A percentile compares a stretch with the other conserved stretches of the same genome.
These are phyloP conservation scores for Leucaena leucocephala DNA, from an alignment of 306 rosid genomes.

Conservation along the genomic window DNA sequence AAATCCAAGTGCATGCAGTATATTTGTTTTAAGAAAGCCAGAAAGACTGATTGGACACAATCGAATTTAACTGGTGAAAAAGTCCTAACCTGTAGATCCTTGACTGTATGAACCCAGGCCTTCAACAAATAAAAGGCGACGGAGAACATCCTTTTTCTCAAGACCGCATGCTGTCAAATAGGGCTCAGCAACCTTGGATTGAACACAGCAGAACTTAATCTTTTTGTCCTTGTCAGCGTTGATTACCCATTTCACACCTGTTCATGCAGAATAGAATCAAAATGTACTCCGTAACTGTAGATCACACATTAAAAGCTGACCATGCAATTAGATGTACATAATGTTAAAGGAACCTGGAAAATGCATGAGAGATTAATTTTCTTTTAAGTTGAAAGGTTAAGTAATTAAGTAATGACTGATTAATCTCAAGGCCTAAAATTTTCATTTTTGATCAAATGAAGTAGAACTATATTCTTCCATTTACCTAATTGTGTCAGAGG, in stretches of 20 bases:
- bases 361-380: neutral
- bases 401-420: neutral
- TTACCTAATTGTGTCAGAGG: neutral
- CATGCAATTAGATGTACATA: constrained; percentile 7
- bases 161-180: constrained; percentile 67
- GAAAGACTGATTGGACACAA: neutral
- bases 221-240: constrained; percentile 61
- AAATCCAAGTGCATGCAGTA: constrained; percentile 18
- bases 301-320: neutral
- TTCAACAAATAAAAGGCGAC: constrained; percentile 66
- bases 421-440: neutral
- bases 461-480: neutral
- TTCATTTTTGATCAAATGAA: neutral
- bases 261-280: constrained; percentile 25
- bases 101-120: constrained; percentile 57
- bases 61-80: neutral
- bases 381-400: neutral
- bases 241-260: constrained; percentile 80
- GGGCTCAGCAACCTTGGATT: constrained; percentile 72
- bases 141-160: constrained; percentile 64
- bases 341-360: constrained; percentile 18
- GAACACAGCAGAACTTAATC: constrained; percentile 77
- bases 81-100: constrained; percentile 69
- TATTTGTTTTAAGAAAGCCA: neutral
- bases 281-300: constrained; percentile 4